A percentile compares a stretch with the other conserved stretches of the same genome.
Evolutionary conservation across 495 filamentous ascomycete species (phyloP).

Genomic region (Friedmanniomyces endolithicus): DNA sequence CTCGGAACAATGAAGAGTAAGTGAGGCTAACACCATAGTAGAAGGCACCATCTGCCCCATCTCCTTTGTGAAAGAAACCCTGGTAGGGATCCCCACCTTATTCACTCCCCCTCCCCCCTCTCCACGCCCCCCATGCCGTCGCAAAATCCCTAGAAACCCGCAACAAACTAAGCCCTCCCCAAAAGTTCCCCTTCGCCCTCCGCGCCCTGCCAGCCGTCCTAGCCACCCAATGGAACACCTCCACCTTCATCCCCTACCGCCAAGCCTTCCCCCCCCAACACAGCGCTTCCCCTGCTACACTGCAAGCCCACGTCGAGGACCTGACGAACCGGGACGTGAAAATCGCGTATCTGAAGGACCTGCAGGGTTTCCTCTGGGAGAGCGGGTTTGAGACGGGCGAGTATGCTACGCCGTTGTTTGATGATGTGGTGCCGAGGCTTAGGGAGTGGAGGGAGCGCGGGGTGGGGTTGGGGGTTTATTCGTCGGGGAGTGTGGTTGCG

Average conservation of each 20-base stretch:
- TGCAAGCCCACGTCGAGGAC: constrained; percentile 48
- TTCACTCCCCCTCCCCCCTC: neutral
- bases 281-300: constrained; percentile 35
- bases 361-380: constrained; percentile 62
- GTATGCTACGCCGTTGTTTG: constrained; percentile 53
- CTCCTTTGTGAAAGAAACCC: constrained; percentile 57
- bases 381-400: constrained; percentile 49
- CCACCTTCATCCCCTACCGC: constrained; percentile 45
- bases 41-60: constrained; percentile 62
- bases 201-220: constrained; percentile 44
- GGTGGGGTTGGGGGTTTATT: constrained; percentile 52
- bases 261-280: constrained; percentile 51
- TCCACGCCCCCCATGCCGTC: neutral
- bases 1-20: neutral
- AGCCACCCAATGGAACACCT: constrained; percentile 45
- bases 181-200: constrained; percentile 64
- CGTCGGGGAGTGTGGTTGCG: constrained; percentile 55
- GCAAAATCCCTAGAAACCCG: constrained; percentile 2
- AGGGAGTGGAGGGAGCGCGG: constrained; percentile 38
- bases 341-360: constrained; percentile 53
- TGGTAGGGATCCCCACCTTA: constrained; percentile 38
- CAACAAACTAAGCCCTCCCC: neutral
- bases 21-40: constrained; percentile 22
- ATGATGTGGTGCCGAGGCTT: constrained; percentile 47
- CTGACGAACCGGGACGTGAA: constrained; percentile 56